phyloP scores from a whole-genome alignment of 345 rosid genomes.

The Eucalyptus microcorys region DNA sequence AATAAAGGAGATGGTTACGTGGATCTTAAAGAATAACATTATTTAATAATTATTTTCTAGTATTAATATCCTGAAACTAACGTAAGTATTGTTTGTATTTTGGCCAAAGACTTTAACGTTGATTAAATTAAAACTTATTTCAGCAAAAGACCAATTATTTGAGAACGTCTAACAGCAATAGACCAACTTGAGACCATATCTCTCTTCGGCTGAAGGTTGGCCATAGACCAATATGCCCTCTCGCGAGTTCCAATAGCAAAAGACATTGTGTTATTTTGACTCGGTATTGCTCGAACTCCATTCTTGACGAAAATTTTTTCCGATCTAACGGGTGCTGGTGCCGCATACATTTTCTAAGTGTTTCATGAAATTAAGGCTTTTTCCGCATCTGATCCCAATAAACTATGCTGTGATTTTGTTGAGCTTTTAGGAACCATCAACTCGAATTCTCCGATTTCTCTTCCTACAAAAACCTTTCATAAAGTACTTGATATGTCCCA shows the following conservation, averaged over 20 bases:
- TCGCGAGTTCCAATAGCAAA: no score
- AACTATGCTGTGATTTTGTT: no score
- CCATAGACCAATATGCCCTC: background rate
- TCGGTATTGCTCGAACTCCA: no score
- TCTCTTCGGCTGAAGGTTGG: background rate
- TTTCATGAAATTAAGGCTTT: background rate
- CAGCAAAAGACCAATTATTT: background rate
- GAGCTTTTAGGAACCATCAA: background rate
- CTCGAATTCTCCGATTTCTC: background rate
- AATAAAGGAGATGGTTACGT: background rate
- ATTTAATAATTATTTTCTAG: no score
- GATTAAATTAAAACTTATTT: no score
- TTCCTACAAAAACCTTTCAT: background rate
- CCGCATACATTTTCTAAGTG: background rate
- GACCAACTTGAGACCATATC: background rate
- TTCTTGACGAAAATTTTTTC: no score
- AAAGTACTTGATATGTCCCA: background rate
- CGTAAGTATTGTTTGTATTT: background rate
- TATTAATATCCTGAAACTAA: background rate
- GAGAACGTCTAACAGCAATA: background rate
- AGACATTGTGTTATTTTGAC: no score
- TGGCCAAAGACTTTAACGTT: background rate
- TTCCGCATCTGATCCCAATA: background rate
- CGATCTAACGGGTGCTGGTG: fast-evolving
- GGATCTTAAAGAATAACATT: background rate